Conservation (phyloP, 306 rosid genomes). For the Neltuma alba region DNA sequence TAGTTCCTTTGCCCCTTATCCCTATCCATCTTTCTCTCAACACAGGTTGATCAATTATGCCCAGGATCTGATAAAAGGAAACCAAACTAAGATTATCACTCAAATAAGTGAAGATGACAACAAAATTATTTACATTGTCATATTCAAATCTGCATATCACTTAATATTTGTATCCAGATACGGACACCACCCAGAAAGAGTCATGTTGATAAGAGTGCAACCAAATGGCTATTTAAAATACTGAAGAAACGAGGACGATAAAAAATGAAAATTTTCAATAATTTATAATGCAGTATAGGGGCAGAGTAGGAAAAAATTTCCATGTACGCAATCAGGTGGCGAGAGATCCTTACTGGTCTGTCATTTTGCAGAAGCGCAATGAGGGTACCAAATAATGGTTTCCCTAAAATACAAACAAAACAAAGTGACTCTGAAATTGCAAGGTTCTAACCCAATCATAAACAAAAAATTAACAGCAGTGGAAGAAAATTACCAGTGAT, state of each 20-base stretch:
- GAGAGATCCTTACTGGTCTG: slow-evolving; percentile 63
- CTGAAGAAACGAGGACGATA: slow-evolving; percentile 14
- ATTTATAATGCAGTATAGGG: too few species aligned
- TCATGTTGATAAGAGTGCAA: neutral
- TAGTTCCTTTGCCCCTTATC: slow-evolving; percentile 73
- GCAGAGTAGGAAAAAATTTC: too few species aligned
- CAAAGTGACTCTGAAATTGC: slow-evolving; percentile 3
- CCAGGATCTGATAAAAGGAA: slow-evolving; percentile 69
- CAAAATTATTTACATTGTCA: neutral
- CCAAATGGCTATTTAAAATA: slow-evolving; percentile 1
- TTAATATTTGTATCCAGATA: neutral
- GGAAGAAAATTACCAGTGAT: slow-evolving; percentile 69
- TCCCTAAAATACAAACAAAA: slow-evolving; percentile 58
- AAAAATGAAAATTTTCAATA: neutral
- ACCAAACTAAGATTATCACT: slow-evolving; percentile 19
- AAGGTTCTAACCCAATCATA: neutral
- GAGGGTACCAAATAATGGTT: slow-evolving; percentile 94
- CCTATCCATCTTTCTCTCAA: slow-evolving; percentile 96
- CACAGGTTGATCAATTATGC: slow-evolving; percentile 90
- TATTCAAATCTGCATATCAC: neutral
- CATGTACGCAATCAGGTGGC: slow-evolving; percentile 24
- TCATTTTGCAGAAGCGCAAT: slow-evolving; percentile 78
- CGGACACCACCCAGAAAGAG: neutral
- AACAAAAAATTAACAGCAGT: neutral
- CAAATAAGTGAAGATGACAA: slow-evolving; percentile 14